A percentile compares a stretch with the other conserved stretches of the same genome.
phyloP scores from a whole-genome alignment of 306 rosid species.

The Prunus salicina region DNA sequence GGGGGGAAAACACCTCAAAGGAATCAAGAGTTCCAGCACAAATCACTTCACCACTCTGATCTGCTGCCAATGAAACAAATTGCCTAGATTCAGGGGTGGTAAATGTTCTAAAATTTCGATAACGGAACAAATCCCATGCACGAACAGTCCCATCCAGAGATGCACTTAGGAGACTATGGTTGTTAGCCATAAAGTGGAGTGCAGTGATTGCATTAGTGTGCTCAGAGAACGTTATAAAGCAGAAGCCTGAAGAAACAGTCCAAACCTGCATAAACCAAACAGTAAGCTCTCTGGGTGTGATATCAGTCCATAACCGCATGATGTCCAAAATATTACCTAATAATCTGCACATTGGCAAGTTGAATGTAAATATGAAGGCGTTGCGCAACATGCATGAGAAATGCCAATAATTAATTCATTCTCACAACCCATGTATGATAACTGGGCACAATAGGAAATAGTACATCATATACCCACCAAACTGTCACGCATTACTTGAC shows the following conservation, averaged over 20 bases:
- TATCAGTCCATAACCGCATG: neutral
- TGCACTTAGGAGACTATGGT: slow-evolving; percentile 77
- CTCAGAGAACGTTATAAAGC: slow-evolving; percentile 87
- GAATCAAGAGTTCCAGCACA: slow-evolving; percentile 95
- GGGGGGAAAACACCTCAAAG: slow-evolving; percentile 64
- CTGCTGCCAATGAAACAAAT: slow-evolving; percentile 85
- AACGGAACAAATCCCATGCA: slow-evolving; percentile 92
- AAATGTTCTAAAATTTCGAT: slow-evolving; percentile 77
- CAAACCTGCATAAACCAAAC: slow-evolving; percentile 66
- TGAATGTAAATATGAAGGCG: neutral
- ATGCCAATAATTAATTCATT: neutral
- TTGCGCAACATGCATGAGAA: neutral
- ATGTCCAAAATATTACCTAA: neutral
- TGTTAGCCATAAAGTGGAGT: slow-evolving; percentile 81
- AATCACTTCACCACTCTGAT: slow-evolving; percentile 93
- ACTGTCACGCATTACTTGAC: neutral
- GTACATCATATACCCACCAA: neutral
- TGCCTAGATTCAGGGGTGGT: slow-evolving; percentile 76
- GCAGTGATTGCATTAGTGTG: slow-evolving; percentile 88
- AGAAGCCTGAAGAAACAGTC: slow-evolving; percentile 83
- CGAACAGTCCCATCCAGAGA: slow-evolving; percentile 96
- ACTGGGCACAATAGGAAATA: neutral
- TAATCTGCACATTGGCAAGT: neutral
- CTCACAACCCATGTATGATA: neutral
- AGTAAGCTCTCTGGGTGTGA: slow-evolving; percentile 8